Evolutionary conservation across 2,329 filamentous ascomycete genomes (phyloP).

Genomic region (Nothophaeocryptopus gaeumannii): DNA sequence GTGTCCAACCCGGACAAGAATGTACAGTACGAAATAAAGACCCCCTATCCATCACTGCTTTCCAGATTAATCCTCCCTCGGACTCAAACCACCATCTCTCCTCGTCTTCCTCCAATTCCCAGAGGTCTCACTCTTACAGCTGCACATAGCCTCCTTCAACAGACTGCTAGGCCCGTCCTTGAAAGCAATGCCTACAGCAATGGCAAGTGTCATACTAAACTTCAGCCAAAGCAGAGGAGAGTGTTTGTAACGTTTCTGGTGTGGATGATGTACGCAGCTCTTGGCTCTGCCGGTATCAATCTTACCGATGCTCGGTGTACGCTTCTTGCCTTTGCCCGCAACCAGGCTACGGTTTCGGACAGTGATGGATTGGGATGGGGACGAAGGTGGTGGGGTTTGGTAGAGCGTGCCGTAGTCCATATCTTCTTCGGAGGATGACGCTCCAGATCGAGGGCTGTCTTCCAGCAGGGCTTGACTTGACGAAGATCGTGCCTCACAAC

Average conservation of each 20-base stretch:
- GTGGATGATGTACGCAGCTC: slow-evolving; percentile 10
- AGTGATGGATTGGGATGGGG: slow-evolving; percentile 1
- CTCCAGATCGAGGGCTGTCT: not conserved
- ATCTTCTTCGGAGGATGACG: slow-evolving; percentile 6
- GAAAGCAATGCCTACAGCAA: slow-evolving; percentile 50
- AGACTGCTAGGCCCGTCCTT: slow-evolving; percentile 46
- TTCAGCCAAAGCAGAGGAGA: slow-evolving; percentile 46
- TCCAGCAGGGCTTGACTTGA: slow-evolving; percentile 11
- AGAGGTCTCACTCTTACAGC: slow-evolving; percentile 8
- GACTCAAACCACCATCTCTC: slow-evolving; percentile 11
- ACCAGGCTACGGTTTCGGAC: slow-evolving; percentile 12
- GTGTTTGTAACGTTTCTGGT: slow-evolving; percentile 21
- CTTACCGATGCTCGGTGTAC: slow-evolving; percentile 15
- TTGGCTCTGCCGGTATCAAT: slow-evolving; percentile 10
- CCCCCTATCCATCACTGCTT: too few species aligned
- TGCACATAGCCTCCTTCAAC: slow-evolving; percentile 27
- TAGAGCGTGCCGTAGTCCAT: slow-evolving; percentile 28
- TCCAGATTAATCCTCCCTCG: slow-evolving; percentile 1
- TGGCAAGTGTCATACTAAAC: slow-evolving; percentile 47
- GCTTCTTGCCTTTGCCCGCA: slow-evolving; percentile 29
- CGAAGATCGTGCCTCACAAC: not conserved
- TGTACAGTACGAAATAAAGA: too few species aligned
- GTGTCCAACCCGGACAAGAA: too few species aligned
- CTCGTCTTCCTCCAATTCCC: slow-evolving; percentile 14
- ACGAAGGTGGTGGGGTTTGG: slow-evolving; percentile 19